Evolutionary conservation across 257 asterid species (phyloP).

Genomic region (Henckelia pumila): DNA sequence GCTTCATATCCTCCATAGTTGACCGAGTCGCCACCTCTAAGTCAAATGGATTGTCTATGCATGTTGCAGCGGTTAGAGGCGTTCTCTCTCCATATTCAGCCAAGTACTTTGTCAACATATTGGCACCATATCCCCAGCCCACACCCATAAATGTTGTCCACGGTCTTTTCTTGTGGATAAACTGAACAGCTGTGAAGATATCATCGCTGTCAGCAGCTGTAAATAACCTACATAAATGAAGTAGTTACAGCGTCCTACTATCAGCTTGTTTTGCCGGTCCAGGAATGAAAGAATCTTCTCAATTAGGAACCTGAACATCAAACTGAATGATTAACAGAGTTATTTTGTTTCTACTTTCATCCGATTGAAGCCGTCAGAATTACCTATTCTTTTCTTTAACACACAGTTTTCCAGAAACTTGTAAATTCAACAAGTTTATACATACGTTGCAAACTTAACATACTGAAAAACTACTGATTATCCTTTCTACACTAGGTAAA

Average conservation of each 20-base stretch:
- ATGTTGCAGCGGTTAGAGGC: conserved; percentile 87
- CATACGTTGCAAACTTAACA: not conserved
- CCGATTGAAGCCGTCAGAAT: conserved; percentile 19
- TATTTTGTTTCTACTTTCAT: conserved; percentile 6
- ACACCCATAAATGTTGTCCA: conserved; percentile 87
- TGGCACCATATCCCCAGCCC: conserved; percentile 98
- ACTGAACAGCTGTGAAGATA: conserved; percentile 74
- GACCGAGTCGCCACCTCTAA: conserved; percentile 76
- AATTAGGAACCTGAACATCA: conserved; percentile 30
- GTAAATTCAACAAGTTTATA: not conserved
- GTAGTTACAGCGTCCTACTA: conserved; percentile 45
- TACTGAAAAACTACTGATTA: not conserved
- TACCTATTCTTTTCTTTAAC: not conserved
- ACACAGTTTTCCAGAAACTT: not conserved
- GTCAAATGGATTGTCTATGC: conserved; percentile 96
- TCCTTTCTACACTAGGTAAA: not conserved
- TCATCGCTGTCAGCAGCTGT: conserved; percentile 99
- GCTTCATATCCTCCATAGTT: conserved; percentile 45
- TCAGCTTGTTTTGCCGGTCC: conserved; percentile 53
- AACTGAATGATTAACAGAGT: conserved; percentile 15
- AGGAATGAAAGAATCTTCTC: conserved; percentile 29
- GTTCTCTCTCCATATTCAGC: conserved; percentile 87
- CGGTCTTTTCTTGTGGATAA: conserved; percentile 75
- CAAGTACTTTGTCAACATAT: conserved; percentile 93
- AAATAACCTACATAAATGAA: conserved; percentile 90